Percentiles rank a stretch among this genome's conserved stretches.
These are phyloP conservation scores for Bolboschoenoplectus hybrid DNA, from an alignment of 202 grass and related monocot genomes.

Conservation along the genomic window DNA sequence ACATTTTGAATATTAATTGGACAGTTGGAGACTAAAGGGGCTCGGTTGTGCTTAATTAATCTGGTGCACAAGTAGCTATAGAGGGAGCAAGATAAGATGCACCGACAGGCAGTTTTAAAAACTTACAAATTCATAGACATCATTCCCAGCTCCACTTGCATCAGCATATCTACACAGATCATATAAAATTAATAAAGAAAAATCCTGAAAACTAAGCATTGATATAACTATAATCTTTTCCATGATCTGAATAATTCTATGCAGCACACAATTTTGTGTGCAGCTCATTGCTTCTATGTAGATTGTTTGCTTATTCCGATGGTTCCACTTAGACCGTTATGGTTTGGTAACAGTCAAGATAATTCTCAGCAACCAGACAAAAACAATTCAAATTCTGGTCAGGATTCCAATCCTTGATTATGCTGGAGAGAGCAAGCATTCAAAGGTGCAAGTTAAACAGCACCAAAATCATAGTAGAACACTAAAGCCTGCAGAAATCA, in stretches of 20 bases:
- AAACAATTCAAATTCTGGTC: constrained; percentile 8
- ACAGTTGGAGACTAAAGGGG: background rate
- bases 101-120: constrained; percentile 31
- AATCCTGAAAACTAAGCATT: background rate
- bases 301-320: background rate
- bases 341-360: background rate
- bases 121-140: constrained; percentile 98
- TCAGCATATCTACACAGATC: constrained; percentile 84
- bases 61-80: background rate
- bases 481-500: background rate
- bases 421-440: background rate
- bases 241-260: background rate
- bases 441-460: background rate
- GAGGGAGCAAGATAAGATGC: constrained; percentile 3
- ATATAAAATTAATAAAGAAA: background rate
- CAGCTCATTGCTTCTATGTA: background rate
- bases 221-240: background rate
- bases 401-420: constrained; percentile 1
- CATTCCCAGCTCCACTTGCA: constrained; percentile 86
- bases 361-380: background rate
- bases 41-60: background rate
- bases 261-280: background rate
- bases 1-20: background rate
- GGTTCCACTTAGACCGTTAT: background rate
- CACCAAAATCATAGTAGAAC: background rate